Conservation (phyloP, 1,284 basidiomycete species). For the Apiotrichum siamense region DNA sequence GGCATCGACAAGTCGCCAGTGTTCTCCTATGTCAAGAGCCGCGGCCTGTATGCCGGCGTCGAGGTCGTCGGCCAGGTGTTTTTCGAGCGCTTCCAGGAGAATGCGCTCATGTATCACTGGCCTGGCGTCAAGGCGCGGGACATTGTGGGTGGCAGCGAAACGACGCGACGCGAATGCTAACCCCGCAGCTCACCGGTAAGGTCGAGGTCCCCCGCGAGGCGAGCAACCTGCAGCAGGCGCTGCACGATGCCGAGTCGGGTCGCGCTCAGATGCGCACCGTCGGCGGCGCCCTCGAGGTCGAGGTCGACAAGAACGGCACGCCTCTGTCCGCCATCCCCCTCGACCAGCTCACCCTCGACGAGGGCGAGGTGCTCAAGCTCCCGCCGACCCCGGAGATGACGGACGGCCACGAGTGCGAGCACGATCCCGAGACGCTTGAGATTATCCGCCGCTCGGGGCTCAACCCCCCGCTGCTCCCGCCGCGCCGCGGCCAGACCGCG, state of each 20-base stretch:
- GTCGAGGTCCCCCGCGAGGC: conserved; percentile 49
- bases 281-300: conserved; percentile 38
- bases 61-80: conserved; percentile 51
- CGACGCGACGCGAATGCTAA: background rate
- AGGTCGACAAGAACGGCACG: conserved; percentile 20
- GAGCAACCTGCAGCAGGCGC: conserved; percentile 45
- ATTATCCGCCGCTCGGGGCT: conserved; percentile 25
- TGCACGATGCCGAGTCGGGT: conserved; percentile 53
- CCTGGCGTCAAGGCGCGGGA: conserved; percentile 47
- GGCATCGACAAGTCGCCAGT: conserved; percentile 49
- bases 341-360: conserved; percentile 22
- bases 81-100: conserved; percentile 46
- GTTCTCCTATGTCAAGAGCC: conserved; percentile 45
- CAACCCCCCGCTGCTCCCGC: conserved; percentile 28
- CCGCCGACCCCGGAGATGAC: conserved; percentile 49
- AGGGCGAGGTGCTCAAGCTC: conserved; percentile 49
- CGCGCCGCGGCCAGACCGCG: conserved; percentile 11
- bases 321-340: background rate
- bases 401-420: conserved; percentile 37
- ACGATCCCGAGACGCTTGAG: conserved; percentile 37
- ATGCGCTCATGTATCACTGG: conserved; percentile 47
- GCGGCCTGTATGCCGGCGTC: conserved; percentile 50
- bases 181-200: conserved; percentile 44
- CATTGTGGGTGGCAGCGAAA: conserved; percentile 37
- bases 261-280: conserved; percentile 45